phyloP scores from a whole-genome alignment of 306 rosid species.

The Heteromeles arbutifolia region DNA sequence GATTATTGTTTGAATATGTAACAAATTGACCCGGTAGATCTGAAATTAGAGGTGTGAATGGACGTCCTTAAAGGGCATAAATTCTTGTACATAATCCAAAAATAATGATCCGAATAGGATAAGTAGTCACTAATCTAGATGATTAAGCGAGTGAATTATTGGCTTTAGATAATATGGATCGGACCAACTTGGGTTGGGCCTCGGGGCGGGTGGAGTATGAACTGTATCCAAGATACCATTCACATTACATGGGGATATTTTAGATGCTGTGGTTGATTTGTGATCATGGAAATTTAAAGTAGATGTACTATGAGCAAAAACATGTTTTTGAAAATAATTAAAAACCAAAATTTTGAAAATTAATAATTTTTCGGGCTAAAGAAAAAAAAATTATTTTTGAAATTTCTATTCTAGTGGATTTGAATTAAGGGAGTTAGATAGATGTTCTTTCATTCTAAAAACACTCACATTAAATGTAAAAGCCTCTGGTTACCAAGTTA shows the following conservation, averaged over 20 bases:
- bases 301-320: not conserved
- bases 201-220: constrained; percentile 4
- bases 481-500: too few relatives aligned
- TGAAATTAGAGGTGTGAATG: not conserved
- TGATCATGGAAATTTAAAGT: constrained; percentile 15
- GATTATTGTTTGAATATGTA: not conserved
- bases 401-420: not conserved
- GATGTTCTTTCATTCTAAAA: not conserved
- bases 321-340: not conserved
- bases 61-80: not conserved
- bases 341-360: not conserved
- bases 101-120: constrained; percentile 1
- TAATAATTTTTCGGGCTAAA: not conserved
- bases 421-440: not conserved
- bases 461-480: too few relatives aligned
- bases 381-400: not conserved
- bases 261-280: not conserved
- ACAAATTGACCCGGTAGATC: not conserved
- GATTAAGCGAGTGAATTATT: constrained; percentile 4
- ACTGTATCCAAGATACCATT: constrained; percentile 21
- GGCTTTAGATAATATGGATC: not conserved
- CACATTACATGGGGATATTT: constrained; percentile 13
- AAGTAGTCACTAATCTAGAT: constrained; percentile 12
- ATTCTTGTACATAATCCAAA: constrained; percentile 4
- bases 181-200: constrained; percentile 27